A percentile compares a stretch with the other conserved stretches of the same genome.
phyloP scores from a whole-genome alignment of 495 filamentous ascomycete species.

The Achaetomiella virescens region DNA sequence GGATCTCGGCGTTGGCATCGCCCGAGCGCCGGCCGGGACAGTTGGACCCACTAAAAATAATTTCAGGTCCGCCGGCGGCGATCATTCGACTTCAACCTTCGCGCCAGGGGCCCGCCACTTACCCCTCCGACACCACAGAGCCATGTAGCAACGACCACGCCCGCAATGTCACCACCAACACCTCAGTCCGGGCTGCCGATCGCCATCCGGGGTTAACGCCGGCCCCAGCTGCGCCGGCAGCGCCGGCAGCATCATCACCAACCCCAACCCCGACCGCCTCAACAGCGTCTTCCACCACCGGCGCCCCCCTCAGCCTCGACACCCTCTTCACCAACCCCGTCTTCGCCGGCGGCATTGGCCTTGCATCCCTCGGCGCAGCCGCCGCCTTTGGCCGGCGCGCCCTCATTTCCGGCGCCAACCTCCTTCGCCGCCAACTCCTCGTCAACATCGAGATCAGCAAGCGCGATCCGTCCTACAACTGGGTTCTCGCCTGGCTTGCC shows the following conservation, averaged over 20 bases:
- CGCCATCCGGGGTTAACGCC: background rate
- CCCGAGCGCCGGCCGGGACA: constrained; percentile 3
- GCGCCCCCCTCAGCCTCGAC: constrained; percentile 36
- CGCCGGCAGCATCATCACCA: background rate
- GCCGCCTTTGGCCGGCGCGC: constrained; percentile 70
- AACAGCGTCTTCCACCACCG: background rate
- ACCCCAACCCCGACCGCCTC: constrained; percentile 1
- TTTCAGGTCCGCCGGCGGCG: constrained; percentile 10
- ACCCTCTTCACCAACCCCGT: constrained; percentile 50
- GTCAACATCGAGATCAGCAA: constrained; percentile 92
- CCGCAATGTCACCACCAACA: constrained; percentile 11
- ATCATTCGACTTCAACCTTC: background rate
- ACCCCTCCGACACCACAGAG: background rate
- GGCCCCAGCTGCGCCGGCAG: background rate
- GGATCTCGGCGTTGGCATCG: background rate
- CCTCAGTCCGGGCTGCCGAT: background rate
- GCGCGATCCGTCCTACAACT: constrained; percentile 86
- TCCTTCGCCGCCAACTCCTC: constrained; percentile 78
- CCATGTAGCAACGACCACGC: constrained; percentile 16
- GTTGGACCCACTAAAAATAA: constrained; percentile 24
- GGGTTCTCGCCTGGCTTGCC: constrained; percentile 92
- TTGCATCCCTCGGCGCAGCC: constrained; percentile 76
- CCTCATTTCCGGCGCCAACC: constrained; percentile 56
- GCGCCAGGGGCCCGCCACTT: too few species aligned
- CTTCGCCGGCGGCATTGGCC: constrained; percentile 65